Conservation (phyloP, 1,284 basidiomycete genomes). For the Exobasidium cylindrosporum region DNA sequence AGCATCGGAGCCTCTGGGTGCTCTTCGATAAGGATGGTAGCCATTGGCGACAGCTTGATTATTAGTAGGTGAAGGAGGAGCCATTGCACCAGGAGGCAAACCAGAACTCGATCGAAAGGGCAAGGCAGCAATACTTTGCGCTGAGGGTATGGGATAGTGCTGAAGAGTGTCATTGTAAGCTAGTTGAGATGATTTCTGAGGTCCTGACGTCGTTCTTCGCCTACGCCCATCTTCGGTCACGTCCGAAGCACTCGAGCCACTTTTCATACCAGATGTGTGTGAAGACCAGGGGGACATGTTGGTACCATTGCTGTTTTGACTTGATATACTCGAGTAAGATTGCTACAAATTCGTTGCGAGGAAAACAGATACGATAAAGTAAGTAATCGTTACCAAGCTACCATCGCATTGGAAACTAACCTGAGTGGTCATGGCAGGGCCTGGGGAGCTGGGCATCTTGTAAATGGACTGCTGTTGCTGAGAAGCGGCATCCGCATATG, state of each 20-base stretch:
- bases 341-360: constrained; percentile 6
- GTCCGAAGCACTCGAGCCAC: not conserved
- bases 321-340: not conserved
- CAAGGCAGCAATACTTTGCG: constrained; percentile 5
- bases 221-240: constrained; percentile 24
- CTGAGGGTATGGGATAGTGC: constrained; percentile 26
- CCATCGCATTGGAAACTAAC: not conserved
- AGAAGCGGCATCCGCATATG: constrained; percentile 3
- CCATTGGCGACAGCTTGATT: constrained; percentile 16
- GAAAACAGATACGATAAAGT: constrained; percentile 1
- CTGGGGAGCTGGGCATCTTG: not conserved
- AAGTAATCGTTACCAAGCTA: not conserved
- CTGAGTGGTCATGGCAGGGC: not conserved
- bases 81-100: constrained; percentile 22
- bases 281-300: not conserved
- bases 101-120: not conserved
- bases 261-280: not conserved
- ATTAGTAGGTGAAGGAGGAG: constrained; percentile 21
- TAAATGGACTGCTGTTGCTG: not conserved
- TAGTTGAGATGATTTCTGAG: constrained; percentile 37
- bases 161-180: constrained; percentile 43
- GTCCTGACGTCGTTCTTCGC: constrained; percentile 42
- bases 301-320: not conserved
- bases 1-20: constrained; percentile 28
- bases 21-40: constrained; percentile 45